A percentile compares a stretch with the other conserved stretches of the same genome.
Evolutionary conservation across 2,329 filamentous ascomycete genomes (phyloP).

Genomic region (Macrophomina tecta): DNA sequence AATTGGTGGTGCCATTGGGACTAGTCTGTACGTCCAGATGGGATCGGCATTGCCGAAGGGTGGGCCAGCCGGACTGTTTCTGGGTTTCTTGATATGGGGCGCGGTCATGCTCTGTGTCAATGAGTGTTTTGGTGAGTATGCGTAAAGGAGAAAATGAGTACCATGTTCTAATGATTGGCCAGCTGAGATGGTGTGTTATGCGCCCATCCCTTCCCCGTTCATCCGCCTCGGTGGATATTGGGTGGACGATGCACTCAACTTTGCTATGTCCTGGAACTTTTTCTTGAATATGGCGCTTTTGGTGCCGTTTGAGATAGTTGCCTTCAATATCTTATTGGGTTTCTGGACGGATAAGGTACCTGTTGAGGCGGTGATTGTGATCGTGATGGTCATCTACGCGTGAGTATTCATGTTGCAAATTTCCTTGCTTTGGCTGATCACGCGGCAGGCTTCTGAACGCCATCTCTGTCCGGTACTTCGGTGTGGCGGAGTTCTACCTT

Average conservation of each 20-base stretch:
- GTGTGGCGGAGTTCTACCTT: conserved; percentile 54
- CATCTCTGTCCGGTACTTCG: conserved; percentile 60
- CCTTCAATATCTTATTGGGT: conserved; percentile 44
- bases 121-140: conserved; percentile 19
- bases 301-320: conserved; percentile 53
- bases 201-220: conserved; percentile 21
- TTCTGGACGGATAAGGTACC: conserved; percentile 48
- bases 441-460: conserved; percentile 44
- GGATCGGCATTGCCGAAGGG: conserved; percentile 23
- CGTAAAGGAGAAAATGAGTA: no score
- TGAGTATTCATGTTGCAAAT: neutral
- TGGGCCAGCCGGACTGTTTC: conserved; percentile 9
- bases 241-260: conserved; percentile 30
- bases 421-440: neutral
- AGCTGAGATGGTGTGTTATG: conserved; percentile 24
- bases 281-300: conserved; percentile 43
- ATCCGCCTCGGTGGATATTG: conserved; percentile 21
- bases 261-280: conserved; percentile 33
- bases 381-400: conserved; percentile 18
- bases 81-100: conserved; percentile 20
- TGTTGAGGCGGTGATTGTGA: conserved; percentile 18
- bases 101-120: conserved; percentile 21
- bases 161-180: neutral
- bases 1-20: conserved; percentile 22
- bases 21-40: conserved; percentile 22